Conservation (phyloP, 495 filamentous ascomycete genomes). For the Apodospora peruviana region DNA sequence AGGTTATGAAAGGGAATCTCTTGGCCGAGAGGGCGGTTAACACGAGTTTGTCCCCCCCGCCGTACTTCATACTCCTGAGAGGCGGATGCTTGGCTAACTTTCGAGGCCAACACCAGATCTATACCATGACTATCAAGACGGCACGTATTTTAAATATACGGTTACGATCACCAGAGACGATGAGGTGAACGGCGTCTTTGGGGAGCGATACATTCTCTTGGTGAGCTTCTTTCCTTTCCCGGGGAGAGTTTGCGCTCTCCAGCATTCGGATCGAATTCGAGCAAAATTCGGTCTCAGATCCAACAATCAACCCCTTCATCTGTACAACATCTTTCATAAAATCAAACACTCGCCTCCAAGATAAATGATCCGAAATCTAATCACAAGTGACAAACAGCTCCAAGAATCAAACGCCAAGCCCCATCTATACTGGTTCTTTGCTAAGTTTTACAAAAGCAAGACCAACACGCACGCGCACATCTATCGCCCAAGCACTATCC, state of each 20-base stretch:
- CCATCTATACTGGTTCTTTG: constrained; percentile 34
- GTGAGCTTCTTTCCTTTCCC: constrained; percentile 20
- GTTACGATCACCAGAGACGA: constrained; percentile 24
- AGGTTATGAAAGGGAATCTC: constrained; percentile 25
- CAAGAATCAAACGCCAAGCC: constrained; percentile 44
- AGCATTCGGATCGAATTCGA: too few relatives aligned
- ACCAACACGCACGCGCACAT: constrained; percentile 18
- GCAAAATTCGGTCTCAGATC: too few relatives aligned
- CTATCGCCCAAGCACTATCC: constrained; percentile 18
- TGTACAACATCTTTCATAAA: background rate
- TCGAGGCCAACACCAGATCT: constrained; percentile 5
- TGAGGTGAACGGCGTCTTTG: constrained; percentile 15
- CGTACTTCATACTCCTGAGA: background rate
- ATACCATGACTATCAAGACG: constrained; percentile 27
- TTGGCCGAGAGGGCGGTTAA: constrained; percentile 36
- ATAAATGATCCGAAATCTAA: too few relatives aligned
- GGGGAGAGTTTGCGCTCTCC: background rate
- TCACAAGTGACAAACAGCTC: too few relatives aligned
- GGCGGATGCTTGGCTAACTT: background rate
- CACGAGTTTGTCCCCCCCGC: constrained; percentile 18
- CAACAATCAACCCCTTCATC: background rate
- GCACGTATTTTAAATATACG: constrained; percentile 29
- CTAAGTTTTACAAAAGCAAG: constrained; percentile 29
- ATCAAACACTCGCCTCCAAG: background rate
- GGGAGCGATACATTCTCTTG: constrained; percentile 25